Base-by-base conservation (phyloP, 257 asterid species). In the Solanum sejunctum region DNA sequence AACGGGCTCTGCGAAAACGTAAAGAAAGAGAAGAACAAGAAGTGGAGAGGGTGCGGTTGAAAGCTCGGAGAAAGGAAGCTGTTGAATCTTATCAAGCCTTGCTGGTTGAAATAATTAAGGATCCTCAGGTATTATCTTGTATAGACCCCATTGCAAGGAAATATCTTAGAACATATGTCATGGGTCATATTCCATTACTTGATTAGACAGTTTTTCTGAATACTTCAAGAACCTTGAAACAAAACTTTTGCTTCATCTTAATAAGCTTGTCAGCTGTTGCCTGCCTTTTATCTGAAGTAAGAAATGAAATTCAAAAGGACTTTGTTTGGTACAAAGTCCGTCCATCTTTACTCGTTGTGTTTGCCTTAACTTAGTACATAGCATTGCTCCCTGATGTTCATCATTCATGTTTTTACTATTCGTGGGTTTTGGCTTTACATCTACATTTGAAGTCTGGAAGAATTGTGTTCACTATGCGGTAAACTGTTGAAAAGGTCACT, bases 21-120 rank as follows among this genome's bases (percentile, higher is more conserved):
- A 97, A 97, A 91, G 99, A 95, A 90, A 94, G 99, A 88, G 99
- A 97, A 87, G 99, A 94, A 87, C 99, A 95, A 89, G 99, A 97
- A 91, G 98, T 97, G 78, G 99, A 97, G 90, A 91, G 99, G 89
- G 98, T 97, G 91, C 92, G 98, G 87, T 75, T 86, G 55, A 97
- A 97, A 93, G 97, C 97, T 87, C 98, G 92, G 82, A 92, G 99
- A 87, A 97, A 94, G 92, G 99, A 92, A 87, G 97, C 96, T 81
- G 86, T 93, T 85, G 99, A 97, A 87, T 95, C 98, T 45, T 97
- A 93, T 91, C 98, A 94, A 87, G 92, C 99, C 86, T 89, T 97
- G 85, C 88, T 97, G 87, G 99, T 97, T 85, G 99, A 97, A 90
- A 93, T 90, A 85, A 95, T 97, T 83, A 97, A 97, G 89, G 98